Base-by-base conservation (phyloP, 2,329 filamentous ascomycete genomes). In the Fusarium torulosum region DNA sequence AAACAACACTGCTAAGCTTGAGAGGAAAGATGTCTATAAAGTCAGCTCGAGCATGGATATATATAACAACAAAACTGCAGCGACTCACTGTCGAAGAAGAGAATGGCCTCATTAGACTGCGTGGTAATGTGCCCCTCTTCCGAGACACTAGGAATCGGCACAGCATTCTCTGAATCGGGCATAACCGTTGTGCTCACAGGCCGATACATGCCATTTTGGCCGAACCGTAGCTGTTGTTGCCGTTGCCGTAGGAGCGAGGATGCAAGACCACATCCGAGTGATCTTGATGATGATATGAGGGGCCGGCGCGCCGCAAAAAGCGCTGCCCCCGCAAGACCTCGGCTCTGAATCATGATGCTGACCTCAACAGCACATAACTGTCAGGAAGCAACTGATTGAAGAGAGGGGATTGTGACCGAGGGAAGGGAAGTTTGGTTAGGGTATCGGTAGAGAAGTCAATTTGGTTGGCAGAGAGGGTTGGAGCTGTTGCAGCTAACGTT, bases 11-110 rank as follows among this genome's bases (percentile, higher is more conserved):
- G 42, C 79, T 83, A 33, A 97, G 84, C 71, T 88, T 91, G 27
- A 96, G 83, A 1, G 95, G 95, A 63, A 96, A 96, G 49, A 98
- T 85, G 79, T 96, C 92, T 94, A 21, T 4, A 15, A 6, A 20
- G 62, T 71, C 21, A 70, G 57, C 19, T 3, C n/a, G 25, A 13
- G n/a, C 6, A 40, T n/a, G n/a, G n/a, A n/a, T 13, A 13, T 17
- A 10, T 5, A 33, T 15, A 2, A n/a, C 15, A n/a, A 37, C 6
- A 33, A 14, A 7, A 35, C 33, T 37, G 15, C 33, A 17, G 8
- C n/a, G 33, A 35, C 88, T 76, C 79, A 94, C 92, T 97, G 76
- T 97, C 94, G 74, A 98, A 90, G 81, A 96, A 99, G 8, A 97
- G 79, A 44, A 98, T 89, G 0, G 91, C 90, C 80, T 98, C 93